Evolutionary conservation across 2,329 filamentous ascomycete species (phyloP).

Genomic region (Teratosphaeria zuluensis): DNA sequence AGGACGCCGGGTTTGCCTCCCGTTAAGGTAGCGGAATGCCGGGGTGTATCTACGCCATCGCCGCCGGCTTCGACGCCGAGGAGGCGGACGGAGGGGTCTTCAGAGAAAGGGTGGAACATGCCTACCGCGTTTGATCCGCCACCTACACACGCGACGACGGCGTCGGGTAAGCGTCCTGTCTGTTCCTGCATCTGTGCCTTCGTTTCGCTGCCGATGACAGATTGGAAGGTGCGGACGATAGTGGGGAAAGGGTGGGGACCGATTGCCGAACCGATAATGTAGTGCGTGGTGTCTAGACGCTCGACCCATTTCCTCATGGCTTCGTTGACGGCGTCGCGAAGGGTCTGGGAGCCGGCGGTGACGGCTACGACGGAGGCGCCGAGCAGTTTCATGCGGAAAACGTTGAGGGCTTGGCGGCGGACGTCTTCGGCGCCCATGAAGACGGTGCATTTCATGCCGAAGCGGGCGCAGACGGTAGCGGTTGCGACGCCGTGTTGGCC

Average conservation of each 20-base stretch:
- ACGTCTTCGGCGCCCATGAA: slow-evolving; percentile 99
- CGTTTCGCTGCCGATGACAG: slow-evolving; percentile 89
- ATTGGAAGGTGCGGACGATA: slow-evolving; percentile 95
- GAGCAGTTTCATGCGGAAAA: slow-evolving; percentile 95
- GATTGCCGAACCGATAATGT: slow-evolving; percentile 95
- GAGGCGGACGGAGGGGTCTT: slow-evolving; percentile 75
- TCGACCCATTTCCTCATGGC: slow-evolving; percentile 91
- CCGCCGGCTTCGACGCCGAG: slow-evolving; percentile 92
- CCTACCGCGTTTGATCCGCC: slow-evolving; percentile 90
- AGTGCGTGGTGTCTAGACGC: slow-evolving; percentile 86
- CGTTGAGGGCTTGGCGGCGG: slow-evolving; percentile 88
- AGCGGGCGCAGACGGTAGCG: slow-evolving; percentile 94
- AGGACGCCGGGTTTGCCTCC: slow-evolving; percentile 85
- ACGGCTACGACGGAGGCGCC: slow-evolving; percentile 89
- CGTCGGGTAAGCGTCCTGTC: slow-evolving; percentile 83
- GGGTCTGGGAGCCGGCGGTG: slow-evolving; percentile 68
- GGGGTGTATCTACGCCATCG: slow-evolving; percentile 75
- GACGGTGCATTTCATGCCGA: slow-evolving; percentile 94
- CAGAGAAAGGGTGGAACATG: slow-evolving; percentile 96
- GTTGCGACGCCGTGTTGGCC: slow-evolving; percentile 97
- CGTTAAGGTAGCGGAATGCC: slow-evolving; percentile 80
- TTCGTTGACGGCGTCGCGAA: slow-evolving; percentile 72
- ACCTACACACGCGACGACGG: slow-evolving; percentile 91
- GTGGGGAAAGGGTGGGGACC: slow-evolving; percentile 96
- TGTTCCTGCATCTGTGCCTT: slow-evolving; percentile 81